phyloP scores from a whole-genome alignment of 768 basidiomycete species.

The Xerocomellus chrysenteron region DNA sequence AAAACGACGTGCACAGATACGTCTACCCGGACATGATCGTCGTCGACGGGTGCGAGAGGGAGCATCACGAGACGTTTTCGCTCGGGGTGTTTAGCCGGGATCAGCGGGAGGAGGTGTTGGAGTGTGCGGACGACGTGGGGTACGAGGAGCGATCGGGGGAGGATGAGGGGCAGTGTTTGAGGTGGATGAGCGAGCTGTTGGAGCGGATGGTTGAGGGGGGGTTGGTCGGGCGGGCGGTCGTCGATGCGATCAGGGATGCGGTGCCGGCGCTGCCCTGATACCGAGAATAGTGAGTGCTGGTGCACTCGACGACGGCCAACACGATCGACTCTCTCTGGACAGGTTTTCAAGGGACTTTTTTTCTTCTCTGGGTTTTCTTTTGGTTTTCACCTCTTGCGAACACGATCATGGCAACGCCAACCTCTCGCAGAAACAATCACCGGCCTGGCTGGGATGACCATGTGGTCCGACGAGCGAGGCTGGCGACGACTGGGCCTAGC shows the following conservation, averaged over 20 bases:
- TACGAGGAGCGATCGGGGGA: slow-evolving; percentile 1
- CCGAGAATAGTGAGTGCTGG: neutral
- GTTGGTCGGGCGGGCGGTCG: slow-evolving; percentile 9
- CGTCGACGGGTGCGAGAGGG: slow-evolving; percentile 15
- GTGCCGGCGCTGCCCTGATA: slow-evolving; percentile 8
- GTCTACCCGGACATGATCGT: slow-evolving; percentile 31
- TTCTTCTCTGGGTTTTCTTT: neutral
- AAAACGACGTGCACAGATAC: slow-evolving; percentile 11
- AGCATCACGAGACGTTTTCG: slow-evolving; percentile 8
- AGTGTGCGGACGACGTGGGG: slow-evolving; percentile 26
- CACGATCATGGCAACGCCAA: too few species aligned
- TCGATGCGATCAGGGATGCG: slow-evolving; percentile 11
- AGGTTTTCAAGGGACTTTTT: neutral
- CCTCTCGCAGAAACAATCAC: too few species aligned
- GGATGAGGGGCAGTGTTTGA: slow-evolving; percentile 6
- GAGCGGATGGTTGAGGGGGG: slow-evolving; percentile 12
- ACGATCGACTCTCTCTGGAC: neutral
- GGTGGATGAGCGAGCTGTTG: slow-evolving; percentile 23
- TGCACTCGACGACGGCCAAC: neutral
- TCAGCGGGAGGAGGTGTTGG: slow-evolving; percentile 27
- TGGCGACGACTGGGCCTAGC: too few species aligned
- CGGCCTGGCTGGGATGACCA: too few species aligned
- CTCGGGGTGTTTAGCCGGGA: slow-evolving; percentile 23
- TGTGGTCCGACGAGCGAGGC: too few species aligned
- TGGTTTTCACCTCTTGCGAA: too few species aligned